These are phyloP conservation scores for Calonectria ilicicola DNA, from an alignment of 2,329 filamentous ascomycete species.

Conservation along the genomic window DNA sequence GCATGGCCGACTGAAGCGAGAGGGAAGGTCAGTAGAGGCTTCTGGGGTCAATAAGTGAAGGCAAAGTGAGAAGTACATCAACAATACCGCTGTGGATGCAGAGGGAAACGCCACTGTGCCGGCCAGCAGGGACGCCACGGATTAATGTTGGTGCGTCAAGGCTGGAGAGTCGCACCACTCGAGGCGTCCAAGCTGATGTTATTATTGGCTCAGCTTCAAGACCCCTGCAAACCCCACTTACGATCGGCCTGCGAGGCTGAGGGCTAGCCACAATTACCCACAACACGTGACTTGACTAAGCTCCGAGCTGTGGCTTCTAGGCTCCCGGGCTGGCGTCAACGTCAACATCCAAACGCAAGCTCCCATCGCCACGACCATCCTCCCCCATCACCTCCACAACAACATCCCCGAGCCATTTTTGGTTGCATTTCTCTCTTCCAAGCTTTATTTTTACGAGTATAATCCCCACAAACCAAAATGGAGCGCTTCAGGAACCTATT, in stretches of 20 bases:
- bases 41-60: conserved; percentile 28
- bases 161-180: conserved; percentile 7
- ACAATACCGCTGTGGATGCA: conserved; percentile 34
- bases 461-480: conserved; percentile 65
- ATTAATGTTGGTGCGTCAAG: conserved; percentile 46
- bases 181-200: background rate
- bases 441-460: conserved; percentile 13
- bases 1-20: conserved; percentile 34
- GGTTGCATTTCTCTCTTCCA: background rate
- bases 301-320: conserved; percentile 44
- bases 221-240: background rate
- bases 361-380: conserved; percentile 35
- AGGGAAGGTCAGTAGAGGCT: conserved; percentile 27
- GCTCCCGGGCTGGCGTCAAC: conserved; percentile 51
- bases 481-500: conserved; percentile 93
- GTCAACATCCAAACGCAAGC: conserved; percentile 41
- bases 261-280: conserved; percentile 27
- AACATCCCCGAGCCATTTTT: conserved; percentile 8
- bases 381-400: conserved; percentile 32
- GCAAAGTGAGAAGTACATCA: conserved; percentile 35
- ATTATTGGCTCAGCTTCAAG: conserved; percentile 11
- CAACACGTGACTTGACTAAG: conserved; percentile 46
- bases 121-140: conserved; percentile 35
- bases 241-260: conserved; percentile 16
- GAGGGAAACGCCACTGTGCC: conserved; percentile 34